phyloP scores from a whole-genome alignment of 2,329 filamentous ascomycete species.

The Diaporthe caulivora region DNA sequence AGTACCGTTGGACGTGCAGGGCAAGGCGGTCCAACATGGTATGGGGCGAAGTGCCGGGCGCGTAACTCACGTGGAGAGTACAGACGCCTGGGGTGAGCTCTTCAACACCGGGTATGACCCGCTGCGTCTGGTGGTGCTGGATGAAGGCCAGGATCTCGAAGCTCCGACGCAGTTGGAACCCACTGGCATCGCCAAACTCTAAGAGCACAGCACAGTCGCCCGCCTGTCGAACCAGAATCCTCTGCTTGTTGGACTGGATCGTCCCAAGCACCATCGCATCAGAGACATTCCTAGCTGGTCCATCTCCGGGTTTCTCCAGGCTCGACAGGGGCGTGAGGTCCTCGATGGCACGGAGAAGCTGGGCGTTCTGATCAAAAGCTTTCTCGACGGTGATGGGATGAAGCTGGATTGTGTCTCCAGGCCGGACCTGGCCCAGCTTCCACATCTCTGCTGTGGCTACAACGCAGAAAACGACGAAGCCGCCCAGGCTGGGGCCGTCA shows the following conservation, averaged over 20 bases:
- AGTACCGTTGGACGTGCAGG: neutral
- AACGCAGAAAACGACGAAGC: constrained; percentile 4
- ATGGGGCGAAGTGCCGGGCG: neutral
- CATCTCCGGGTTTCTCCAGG: neutral
- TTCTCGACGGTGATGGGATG: neutral
- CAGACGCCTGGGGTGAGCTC: constrained; percentile 3
- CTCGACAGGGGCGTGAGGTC: neutral
- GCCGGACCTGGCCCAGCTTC: constrained; percentile 5
- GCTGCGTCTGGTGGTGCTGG: neutral
- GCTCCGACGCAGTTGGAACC: neutral
- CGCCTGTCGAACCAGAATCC: neutral
- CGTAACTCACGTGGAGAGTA: neutral
- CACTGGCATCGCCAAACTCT: neutral
- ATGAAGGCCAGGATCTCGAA: constrained; percentile 4
- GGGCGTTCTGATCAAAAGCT: neutral
- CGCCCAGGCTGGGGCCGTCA: neutral
- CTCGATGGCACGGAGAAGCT: neutral
- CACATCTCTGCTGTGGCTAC: constrained; percentile 8
- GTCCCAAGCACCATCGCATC: neutral
- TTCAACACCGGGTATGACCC: neutral
- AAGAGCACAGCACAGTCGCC: neutral
- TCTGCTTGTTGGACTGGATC: neutral
- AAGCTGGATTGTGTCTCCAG: neutral
- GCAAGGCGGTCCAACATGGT: neutral
- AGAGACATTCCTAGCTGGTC: neutral